These are phyloP conservation scores for Fragaria vesca DNA, from an alignment of 306 rosid genomes.

Conservation along the genomic window DNA sequence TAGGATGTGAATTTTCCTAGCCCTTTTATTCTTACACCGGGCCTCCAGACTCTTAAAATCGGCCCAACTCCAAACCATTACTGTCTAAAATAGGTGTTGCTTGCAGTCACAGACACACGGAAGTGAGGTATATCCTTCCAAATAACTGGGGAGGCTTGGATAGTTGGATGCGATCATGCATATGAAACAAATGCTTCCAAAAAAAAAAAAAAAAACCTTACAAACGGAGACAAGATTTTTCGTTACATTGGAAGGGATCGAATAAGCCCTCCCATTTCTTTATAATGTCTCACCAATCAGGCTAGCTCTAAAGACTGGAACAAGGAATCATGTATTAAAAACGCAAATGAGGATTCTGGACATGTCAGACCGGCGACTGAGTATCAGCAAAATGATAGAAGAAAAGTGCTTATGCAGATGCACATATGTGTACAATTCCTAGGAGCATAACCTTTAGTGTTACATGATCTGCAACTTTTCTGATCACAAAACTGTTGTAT, in stretches of 20 bases:
- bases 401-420: not conserved
- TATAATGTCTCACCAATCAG: not conserved
- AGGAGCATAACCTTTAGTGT: not conserved
- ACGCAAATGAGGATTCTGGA: not conserved
- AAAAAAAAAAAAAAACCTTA: not conserved
- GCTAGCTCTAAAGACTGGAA: not conserved
- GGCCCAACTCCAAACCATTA: not conserved
- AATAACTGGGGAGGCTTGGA: not conserved
- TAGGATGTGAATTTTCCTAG: no score
- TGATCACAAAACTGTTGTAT: not conserved
- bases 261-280: not conserved
- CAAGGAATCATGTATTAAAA: not conserved
- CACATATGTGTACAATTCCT: conserved; percentile 26
- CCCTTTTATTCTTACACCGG: not conserved
- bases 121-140: no score
- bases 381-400: not conserved
- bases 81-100: not conserved
- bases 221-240: not conserved
- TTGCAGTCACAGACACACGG: not conserved
- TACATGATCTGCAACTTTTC: not conserved
- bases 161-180: no score
- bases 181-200: not conserved
- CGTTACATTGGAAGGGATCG: not conserved
- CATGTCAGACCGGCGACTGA: not conserved
- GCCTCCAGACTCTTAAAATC: not conserved